Evolutionary conservation across 129 eudicot species (phyloP).

Genomic region (Flaveria ramosissima): DNA sequence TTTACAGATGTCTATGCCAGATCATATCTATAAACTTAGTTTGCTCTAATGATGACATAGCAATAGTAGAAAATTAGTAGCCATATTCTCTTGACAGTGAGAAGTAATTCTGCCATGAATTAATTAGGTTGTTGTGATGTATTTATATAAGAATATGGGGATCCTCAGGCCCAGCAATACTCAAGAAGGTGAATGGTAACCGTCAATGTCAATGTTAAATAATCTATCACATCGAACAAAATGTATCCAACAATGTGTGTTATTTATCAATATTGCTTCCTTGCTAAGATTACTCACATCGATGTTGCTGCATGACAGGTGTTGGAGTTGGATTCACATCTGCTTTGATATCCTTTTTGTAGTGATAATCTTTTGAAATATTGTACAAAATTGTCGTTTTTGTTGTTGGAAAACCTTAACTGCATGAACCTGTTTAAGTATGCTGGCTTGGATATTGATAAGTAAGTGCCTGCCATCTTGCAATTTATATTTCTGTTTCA

Average conservation of each 20-base stretch:
- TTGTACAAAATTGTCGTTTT: slow-evolving; percentile 10
- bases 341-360: slow-evolving; percentile 91
- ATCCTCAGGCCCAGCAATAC: not conserved
- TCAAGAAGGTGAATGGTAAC: not conserved
- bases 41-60: not conserved
- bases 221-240: slow-evolving; percentile 13
- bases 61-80: not conserved
- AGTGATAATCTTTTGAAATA: slow-evolving; percentile 14
- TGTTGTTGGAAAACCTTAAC: slow-evolving; percentile 65
- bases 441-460: slow-evolving; percentile 97
- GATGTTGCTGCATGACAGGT: slow-evolving; percentile 50
- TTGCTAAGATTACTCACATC: slow-evolving; percentile 25
- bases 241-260: slow-evolving; percentile 8
- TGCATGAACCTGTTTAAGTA: slow-evolving; percentile 88
- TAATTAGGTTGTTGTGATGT: not conserved
- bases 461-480: slow-evolving; percentile 55
- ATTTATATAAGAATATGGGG: not conserved
- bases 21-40: not conserved
- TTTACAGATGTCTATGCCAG: not conserved
- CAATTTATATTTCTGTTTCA: not conserved
- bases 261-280: slow-evolving; percentile 6
- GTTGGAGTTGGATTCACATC: slow-evolving; percentile 99
- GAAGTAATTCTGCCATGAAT: not conserved
- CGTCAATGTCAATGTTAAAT: slow-evolving; percentile 3
- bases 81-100: not conserved